Conservation (phyloP, 2,329 filamentous ascomycete genomes). For the Aspergillus caelatus region DNA sequence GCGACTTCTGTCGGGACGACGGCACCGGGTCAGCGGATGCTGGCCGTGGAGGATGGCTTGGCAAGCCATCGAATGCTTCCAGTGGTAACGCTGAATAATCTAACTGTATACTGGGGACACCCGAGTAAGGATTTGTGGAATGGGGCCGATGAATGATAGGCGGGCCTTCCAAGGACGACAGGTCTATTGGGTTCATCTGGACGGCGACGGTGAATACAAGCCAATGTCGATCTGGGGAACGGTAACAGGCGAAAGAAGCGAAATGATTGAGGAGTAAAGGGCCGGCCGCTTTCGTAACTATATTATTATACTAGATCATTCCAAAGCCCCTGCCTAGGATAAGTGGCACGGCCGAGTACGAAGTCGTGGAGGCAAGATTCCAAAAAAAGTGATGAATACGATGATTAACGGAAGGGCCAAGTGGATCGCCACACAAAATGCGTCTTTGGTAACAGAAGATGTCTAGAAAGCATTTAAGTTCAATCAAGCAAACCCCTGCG, state of each 20-base stretch:
- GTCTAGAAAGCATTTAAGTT: neutral
- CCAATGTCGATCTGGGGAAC: neutral
- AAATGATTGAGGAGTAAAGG: neutral
- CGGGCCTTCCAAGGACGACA: constrained; percentile 41
- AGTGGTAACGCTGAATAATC: constrained; percentile 10
- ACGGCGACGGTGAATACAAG: neutral
- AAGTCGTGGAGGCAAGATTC: constrained; percentile 12
- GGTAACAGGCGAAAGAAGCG: neutral
- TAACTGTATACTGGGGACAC: constrained; percentile 17
- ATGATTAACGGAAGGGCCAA: constrained; percentile 9
- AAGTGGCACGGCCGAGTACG: constrained; percentile 16
- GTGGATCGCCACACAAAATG: constrained; percentile 14
- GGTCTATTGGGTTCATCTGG: constrained; percentile 26
- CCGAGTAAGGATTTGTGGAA: constrained; percentile 3
- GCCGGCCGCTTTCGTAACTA: neutral
- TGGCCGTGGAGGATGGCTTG: constrained; percentile 18
- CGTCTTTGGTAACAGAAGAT: neutral
- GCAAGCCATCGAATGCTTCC: neutral
- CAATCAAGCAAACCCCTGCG: neutral
- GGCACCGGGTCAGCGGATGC: constrained; percentile 19
- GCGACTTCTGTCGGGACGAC: constrained; percentile 1
- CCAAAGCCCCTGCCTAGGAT: neutral
- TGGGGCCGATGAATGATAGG: constrained; percentile 26
- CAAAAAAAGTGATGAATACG: constrained; percentile 23
- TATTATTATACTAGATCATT: constrained; percentile 1